Base-by-base conservation (phyloP, 345 rosid genomes). In the Salix koriyanagi region DNA sequence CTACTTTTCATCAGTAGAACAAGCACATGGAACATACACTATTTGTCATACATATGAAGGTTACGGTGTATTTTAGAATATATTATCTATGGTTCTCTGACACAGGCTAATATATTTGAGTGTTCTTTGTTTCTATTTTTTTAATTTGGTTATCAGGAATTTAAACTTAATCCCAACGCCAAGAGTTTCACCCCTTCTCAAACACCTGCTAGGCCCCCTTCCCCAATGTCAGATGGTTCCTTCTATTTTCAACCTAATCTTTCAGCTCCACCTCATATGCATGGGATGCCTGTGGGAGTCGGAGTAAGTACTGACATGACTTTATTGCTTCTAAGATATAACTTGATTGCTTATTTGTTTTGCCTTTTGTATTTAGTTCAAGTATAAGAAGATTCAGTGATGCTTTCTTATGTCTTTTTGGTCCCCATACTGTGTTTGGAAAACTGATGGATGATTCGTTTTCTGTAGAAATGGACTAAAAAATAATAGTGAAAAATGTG, bases 121-220 rank as follows among this genome's bases (percentile, higher is more conserved):
- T 28, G n/a, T n/a, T 67, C 23, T 65, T 52, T 46, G 4, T 42
- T 23, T 46, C 3, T 32, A 34, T 66, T 21, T 54, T 69, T 48
- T 54, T 30, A 28, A 60, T 77, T 18, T 65, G 81, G 23, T 72
- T 75, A 28, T 72, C 91, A 96, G 99, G 99, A 92, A 87, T 96
- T 96, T 84, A 96, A 84, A 79, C 89, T 90, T 52, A 96, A 93
- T 86, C 99, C 98, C 52, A 89, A 96, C 37, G 99, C 98, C 23
- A 91, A 92, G 91, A 92, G 97, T 76, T 94, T 91, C 81, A 83
- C 73, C 16, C 97, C 91, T 69, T 72, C 92, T 72, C 90, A 86
- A 74, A 61, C 83, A 8, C 78, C 87, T 80, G 84, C 79, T 30
- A 82, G 93, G 83, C 97, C 93, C 70, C 84, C 75, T 67, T 82